A percentile compares a stretch with the other conserved stretches of the same genome.
These are phyloP conservation scores for Mycothermus thermophilus DNA, from an alignment of 495 filamentous ascomycete species.

Conservation along the genomic window DNA sequence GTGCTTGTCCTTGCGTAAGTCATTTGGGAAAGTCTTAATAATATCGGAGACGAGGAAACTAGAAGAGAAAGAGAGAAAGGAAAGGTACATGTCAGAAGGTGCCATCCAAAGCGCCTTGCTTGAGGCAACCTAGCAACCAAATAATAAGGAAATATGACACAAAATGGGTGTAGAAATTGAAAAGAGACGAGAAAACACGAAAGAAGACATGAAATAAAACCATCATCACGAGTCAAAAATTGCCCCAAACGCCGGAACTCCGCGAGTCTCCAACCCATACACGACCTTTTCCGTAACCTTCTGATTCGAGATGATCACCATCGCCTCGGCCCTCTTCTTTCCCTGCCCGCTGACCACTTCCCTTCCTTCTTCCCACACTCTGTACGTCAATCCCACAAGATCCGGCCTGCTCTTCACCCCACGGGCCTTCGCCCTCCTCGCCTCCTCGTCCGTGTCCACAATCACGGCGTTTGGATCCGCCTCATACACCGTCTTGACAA, in stretches of 20 bases:
- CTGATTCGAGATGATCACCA: constrained; percentile 66
- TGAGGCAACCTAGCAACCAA: too few species aligned
- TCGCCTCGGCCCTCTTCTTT: constrained; percentile 44
- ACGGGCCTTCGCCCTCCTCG: too few species aligned
- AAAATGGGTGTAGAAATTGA: too few species aligned
- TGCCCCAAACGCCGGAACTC: constrained; percentile 60
- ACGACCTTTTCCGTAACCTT: constrained; percentile 57
- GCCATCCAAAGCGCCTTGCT: too few species aligned
- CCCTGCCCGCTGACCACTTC: constrained; percentile 41
- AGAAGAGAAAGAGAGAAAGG: too few species aligned
- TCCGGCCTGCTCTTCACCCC: constrained; percentile 23
- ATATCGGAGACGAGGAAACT: too few species aligned
- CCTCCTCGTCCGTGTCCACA: constrained; percentile 32
- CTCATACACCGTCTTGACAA: constrained; percentile 29
- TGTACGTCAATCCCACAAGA: constrained; percentile 43
- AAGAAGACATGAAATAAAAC: too few species aligned
- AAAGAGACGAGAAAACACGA: too few species aligned
- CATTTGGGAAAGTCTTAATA: too few species aligned
- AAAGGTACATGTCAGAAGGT: too few species aligned
- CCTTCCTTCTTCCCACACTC: constrained; percentile 37
- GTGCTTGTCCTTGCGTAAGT: too few species aligned
- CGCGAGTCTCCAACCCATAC: constrained; percentile 55
- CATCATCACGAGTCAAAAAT: constrained; percentile 74
- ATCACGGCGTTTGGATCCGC: constrained; percentile 36
- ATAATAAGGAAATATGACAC: too few species aligned